A percentile compares a stretch with the other conserved stretches of the same genome.
These are phyloP conservation scores for Ceratonia siliqua DNA, from an alignment of 306 rosid species.

Conservation along the genomic window DNA sequence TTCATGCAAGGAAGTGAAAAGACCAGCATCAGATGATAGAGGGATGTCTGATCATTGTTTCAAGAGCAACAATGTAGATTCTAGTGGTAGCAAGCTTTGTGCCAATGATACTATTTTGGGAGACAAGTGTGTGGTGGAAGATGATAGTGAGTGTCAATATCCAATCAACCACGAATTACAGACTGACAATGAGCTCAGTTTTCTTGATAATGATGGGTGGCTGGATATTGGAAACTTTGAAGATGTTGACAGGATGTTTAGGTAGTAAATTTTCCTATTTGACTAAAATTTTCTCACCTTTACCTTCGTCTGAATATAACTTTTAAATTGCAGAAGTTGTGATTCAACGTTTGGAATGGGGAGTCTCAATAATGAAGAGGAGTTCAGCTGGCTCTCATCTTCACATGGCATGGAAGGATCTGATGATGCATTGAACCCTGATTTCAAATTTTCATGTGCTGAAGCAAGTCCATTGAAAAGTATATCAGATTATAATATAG, in stretches of 20 bases:
- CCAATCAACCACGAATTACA: slow-evolving; percentile 47
- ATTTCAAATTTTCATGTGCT: slow-evolving; percentile 51
- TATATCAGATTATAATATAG: slow-evolving; percentile 35
- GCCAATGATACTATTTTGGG: slow-evolving; percentile 49
- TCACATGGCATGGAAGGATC: slow-evolving; percentile 55
- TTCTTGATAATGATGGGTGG: slow-evolving; percentile 68
- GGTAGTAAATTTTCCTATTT: slow-evolving; percentile 40
- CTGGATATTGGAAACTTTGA: slow-evolving; percentile 72
- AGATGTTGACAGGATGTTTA: slow-evolving; percentile 67
- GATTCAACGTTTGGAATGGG: slow-evolving; percentile 67
- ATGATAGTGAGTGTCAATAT: slow-evolving; percentile 48
- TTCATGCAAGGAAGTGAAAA: slow-evolving; percentile 39
- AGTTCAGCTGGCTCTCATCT: slow-evolving; percentile 59
- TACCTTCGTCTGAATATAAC: not conserved
- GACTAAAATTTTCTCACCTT: not conserved
- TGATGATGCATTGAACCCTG: slow-evolving; percentile 56
- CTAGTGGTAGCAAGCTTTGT: slow-evolving; percentile 45
- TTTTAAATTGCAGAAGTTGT: slow-evolving; percentile 49
- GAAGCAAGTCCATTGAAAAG: slow-evolving; percentile 46
- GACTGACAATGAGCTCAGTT: slow-evolving; percentile 55
- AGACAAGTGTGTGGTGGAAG: slow-evolving; percentile 49
- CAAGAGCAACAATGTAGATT: slow-evolving; percentile 46
- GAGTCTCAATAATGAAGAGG: slow-evolving; percentile 57
- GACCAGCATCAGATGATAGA: slow-evolving; percentile 33
- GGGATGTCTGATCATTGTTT: slow-evolving; percentile 48